These are phyloP conservation scores for Colletotrichum trifolii DNA, from an alignment of 2,329 filamentous ascomycete genomes.

Conservation along the genomic window DNA sequence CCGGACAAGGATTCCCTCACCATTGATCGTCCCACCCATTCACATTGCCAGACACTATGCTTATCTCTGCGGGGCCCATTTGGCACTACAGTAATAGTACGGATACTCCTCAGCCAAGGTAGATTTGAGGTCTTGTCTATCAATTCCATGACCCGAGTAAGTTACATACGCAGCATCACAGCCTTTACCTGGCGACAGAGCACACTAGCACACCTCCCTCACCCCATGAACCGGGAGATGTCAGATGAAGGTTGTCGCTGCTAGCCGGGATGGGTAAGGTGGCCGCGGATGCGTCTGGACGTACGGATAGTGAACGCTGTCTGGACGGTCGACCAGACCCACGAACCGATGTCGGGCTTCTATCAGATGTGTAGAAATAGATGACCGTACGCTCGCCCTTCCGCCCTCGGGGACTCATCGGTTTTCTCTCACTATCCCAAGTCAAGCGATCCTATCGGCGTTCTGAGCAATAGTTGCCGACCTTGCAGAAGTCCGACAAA, in stretches of 20 bases:
- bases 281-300: neutral
- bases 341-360: slow-evolving; percentile 1
- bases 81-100: neutral
- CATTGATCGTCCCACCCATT: slow-evolving; percentile 28
- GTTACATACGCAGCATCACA: slow-evolving; percentile 19
- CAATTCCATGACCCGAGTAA: slow-evolving; percentile 26
- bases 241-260: slow-evolving; percentile 33
- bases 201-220: neutral
- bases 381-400: slow-evolving; percentile 1
- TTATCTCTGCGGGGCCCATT: slow-evolving; percentile 33
- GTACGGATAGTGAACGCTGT: too few species aligned
- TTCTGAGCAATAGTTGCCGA: slow-evolving; percentile 15
- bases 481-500: slow-evolving; percentile 14
- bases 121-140: slow-evolving; percentile 19
- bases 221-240: slow-evolving; percentile 29
- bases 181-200: neutral
- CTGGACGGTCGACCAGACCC: neutral
- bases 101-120: neutral
- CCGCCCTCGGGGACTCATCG: neutral
- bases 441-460: slow-evolving; percentile 18
- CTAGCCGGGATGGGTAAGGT: slow-evolving; percentile 15
- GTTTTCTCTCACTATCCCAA: slow-evolving; percentile 11
- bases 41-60: slow-evolving; percentile 17
- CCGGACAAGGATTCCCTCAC: slow-evolving; percentile 20
- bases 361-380: slow-evolving; percentile 19